Conservation (phyloP, 805 yeast genomes). For the Trichomonascus vanleenenianus region DNA sequence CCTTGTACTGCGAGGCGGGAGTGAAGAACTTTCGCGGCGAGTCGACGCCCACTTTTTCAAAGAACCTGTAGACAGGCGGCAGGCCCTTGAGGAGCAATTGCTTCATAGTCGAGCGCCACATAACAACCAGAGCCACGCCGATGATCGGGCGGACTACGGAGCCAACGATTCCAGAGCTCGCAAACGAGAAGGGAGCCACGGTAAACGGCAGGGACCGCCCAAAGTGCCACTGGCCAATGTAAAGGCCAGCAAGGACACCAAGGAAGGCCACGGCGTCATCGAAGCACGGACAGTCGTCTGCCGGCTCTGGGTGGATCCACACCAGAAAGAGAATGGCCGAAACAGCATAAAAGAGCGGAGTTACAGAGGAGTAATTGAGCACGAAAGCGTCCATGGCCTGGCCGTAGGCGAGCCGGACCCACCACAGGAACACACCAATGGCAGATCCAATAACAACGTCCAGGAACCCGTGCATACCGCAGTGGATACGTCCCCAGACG, state of each 20-base stretch:
- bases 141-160: constrained; percentile 42
- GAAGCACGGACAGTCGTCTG: constrained; percentile 92
- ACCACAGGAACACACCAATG: constrained; percentile 50
- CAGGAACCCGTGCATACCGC: constrained; percentile 95
- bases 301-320: constrained; percentile 71
- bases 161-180: constrained; percentile 19
- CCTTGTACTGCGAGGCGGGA: constrained; percentile 30
- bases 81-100: constrained; percentile 51
- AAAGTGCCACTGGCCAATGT: constrained; percentile 48
- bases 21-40: constrained; percentile 34
- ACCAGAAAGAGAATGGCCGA: constrained; percentile 42
- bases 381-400: constrained; percentile 41
- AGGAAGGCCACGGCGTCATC: constrained; percentile 91
- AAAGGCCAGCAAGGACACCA: constrained; percentile 78
- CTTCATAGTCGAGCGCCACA: constrained; percentile 72
- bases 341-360: constrained; percentile 12
- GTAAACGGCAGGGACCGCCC: constrained; percentile 20
- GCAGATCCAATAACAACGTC: constrained; percentile 63
- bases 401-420: constrained; percentile 38
- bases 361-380: constrained; percentile 15
- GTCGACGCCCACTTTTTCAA: constrained; percentile 30
- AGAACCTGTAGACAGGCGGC: constrained; percentile 47
- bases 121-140: constrained; percentile 54
- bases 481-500: constrained; percentile 75
- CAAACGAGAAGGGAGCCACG: constrained; percentile 1